Conservation (phyloP, 108 stramenopile species). For the Fragilaria radians region DNA sequence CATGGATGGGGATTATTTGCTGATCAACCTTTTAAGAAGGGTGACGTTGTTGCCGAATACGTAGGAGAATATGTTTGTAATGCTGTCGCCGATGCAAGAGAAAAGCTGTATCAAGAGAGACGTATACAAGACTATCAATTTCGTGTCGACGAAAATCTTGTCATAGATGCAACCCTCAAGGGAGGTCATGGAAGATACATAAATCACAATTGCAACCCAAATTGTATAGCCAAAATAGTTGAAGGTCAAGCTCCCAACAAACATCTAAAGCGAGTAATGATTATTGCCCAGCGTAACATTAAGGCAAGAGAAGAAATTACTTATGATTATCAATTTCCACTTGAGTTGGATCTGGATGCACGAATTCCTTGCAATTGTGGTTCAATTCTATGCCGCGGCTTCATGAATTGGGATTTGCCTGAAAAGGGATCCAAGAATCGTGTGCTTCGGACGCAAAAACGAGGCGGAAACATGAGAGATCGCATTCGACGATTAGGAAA, state of each 20-base stretch:
- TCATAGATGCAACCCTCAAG: constrained; percentile 91
- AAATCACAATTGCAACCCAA: constrained; percentile 96
- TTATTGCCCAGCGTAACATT: constrained; percentile 84
- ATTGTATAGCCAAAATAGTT: constrained; percentile 85
- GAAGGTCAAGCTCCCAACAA: constrained; percentile 42
- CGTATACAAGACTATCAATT: constrained; percentile 94
- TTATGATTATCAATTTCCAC: constrained; percentile 96
- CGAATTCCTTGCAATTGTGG: constrained; percentile 79
- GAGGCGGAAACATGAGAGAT: constrained; percentile 53
- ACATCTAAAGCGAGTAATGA: constrained; percentile 77
- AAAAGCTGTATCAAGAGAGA: constrained; percentile 75
- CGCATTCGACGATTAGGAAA: constrained; percentile 46
- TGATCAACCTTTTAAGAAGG: constrained; percentile 61
- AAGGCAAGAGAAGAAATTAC: constrained; percentile 88
- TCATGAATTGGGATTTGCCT: constrained; percentile 85
- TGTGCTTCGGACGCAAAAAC: constrained; percentile 32
- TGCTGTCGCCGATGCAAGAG: constrained; percentile 79
- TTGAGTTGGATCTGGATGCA: constrained; percentile 58
- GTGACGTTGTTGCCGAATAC: constrained; percentile 93
- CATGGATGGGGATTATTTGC: constrained; percentile 82
- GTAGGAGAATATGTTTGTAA: constrained; percentile 87
- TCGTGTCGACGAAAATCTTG: constrained; percentile 73
- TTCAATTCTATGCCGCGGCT: constrained; percentile 61
- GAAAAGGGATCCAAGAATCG: constrained; percentile 53
- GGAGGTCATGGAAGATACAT: constrained; percentile 92